These are phyloP conservation scores for Phytophthora pini DNA, from an alignment of 352 stramenopile species.

Conservation along the genomic window DNA sequence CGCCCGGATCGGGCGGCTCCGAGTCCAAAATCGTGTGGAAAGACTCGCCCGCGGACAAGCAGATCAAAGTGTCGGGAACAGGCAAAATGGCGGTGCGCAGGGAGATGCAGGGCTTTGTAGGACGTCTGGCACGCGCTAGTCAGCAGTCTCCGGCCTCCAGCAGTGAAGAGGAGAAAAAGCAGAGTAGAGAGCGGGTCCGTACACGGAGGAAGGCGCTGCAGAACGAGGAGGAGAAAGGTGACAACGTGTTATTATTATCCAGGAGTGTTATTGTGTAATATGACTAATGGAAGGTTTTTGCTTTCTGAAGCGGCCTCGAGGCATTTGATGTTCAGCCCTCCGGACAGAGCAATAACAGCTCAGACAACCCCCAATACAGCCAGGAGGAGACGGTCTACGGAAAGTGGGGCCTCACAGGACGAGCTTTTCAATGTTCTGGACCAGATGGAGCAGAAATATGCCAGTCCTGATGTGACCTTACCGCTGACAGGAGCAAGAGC, in stretches of 20 bases:
- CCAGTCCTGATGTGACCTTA: constrained; percentile 33
- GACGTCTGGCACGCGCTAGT: constrained; percentile 61
- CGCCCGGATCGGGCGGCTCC: constrained; percentile 15
- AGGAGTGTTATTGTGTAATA: neutral
- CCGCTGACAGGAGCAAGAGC: neutral
- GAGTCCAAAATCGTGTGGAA: constrained; percentile 79
- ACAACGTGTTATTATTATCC: constrained; percentile 6
- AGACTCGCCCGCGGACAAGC: constrained; percentile 80
- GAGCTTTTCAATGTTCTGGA: constrained; percentile 67
- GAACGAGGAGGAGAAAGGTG: constrained; percentile 32
- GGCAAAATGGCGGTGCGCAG: constrained; percentile 68
- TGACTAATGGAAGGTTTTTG: constrained; percentile 9
- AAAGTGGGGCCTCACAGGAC: constrained; percentile 58
- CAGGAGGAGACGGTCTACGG: constrained; percentile 17
- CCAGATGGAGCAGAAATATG: constrained; percentile 69
- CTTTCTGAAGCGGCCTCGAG: constrained; percentile 39
- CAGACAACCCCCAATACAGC: constrained; percentile 4
- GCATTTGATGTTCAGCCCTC: constrained; percentile 60
- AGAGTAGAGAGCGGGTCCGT: constrained; percentile 7
- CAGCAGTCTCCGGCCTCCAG: constrained; percentile 42
- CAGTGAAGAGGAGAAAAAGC: constrained; percentile 20
- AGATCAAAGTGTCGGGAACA: constrained; percentile 77
- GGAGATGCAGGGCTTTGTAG: constrained; percentile 79
- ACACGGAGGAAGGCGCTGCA: constrained; percentile 5
- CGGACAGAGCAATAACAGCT: constrained; percentile 1